Conservation (phyloP, 2,329 filamentous ascomycete species). For the Penicillium sp. region DNA sequence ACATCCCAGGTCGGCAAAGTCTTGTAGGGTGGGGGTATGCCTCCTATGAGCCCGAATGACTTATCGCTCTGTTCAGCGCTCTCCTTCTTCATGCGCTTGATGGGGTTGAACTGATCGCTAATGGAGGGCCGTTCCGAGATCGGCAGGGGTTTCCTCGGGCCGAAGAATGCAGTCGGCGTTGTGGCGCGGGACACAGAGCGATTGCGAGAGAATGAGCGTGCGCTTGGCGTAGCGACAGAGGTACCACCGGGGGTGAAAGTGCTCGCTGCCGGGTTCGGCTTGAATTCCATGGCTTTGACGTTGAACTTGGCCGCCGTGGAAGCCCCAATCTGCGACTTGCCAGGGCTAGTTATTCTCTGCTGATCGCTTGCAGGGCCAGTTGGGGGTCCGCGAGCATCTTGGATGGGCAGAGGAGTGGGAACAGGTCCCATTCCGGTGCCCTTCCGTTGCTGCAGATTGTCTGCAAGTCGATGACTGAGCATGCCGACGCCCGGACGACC, state of each 20-base stretch:
- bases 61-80: conserved; percentile 50
- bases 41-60: conserved; percentile 71
- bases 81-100: conserved; percentile 69
- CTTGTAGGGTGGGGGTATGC: conserved; percentile 78
- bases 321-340: conserved; percentile 51
- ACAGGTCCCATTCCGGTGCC: conserved; percentile 41
- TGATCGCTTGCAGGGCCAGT: conserved; percentile 65
- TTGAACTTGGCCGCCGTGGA: conserved; percentile 56
- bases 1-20: conserved; percentile 83
- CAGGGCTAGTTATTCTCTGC: conserved; percentile 45
- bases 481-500: conserved; percentile 44
- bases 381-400: conserved; percentile 67
- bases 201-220: conserved; percentile 58
- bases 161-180: conserved; percentile 55
- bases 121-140: conserved; percentile 54
- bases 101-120: conserved; percentile 56
- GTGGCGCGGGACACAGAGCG: conserved; percentile 46
- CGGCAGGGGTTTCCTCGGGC: conserved; percentile 68
- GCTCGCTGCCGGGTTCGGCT: conserved; percentile 74
- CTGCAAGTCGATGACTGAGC: conserved; percentile 50
- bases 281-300: conserved; percentile 69
- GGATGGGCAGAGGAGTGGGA: conserved; percentile 54
- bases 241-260: conserved; percentile 72
- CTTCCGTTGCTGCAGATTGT: conserved; percentile 54
- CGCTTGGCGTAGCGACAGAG: conserved; percentile 62